Base-by-base conservation (phyloP, 768 basidiomycete species). In the Trametes meyenii region DNA sequence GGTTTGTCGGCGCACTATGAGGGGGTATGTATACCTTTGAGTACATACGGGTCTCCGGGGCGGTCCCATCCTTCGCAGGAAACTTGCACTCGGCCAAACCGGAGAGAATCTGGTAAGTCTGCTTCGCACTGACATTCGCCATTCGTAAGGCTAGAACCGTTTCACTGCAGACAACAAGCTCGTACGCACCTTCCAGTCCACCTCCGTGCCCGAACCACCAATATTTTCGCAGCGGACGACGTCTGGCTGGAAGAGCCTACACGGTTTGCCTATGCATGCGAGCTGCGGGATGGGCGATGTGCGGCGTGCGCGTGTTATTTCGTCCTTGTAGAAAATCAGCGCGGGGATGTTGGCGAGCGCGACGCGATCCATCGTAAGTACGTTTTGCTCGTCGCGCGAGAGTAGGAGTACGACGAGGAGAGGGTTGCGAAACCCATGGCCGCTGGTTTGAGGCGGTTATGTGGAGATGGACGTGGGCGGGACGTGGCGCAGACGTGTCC, bases 11-110 rank as follows among this genome's bases (percentile, higher is more conserved):
- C 11, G 10, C 13, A 19, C 26, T 24, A 45, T 44, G 19, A 24
- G 4, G 23, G 10, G 43, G 17, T 21, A 42, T 29, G 52, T 75
- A 36, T 39, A 89, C 95, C 94, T 79, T 93, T 92, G 63, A 96
- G 73, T 14, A 98, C 91, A 72, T 87, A 85, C 1, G 85, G 80
- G 75, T 98, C 96, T 0, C 92, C 94, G 4, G 92, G 84, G 35
- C 80, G 77, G 40, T 82, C 85, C 89, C 90, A 98, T 23, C 96
- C 96, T 77, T 98, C 96, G 68, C 96, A 98, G 17, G 86, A 88
- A 0, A 98, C 86, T 66, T 91, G 85, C 0, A 96, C 88, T 64
- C 85, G 83, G 16, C 96, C 96, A 57, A 98, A 89, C 17, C 94
- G 83, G 55, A 96, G 72, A 10, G 85, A 77, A 50, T 87, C 86